Conservation (phyloP, 2,329 filamentous ascomycete genomes). For the Cladosporium austrohemisphaericum region DNA sequence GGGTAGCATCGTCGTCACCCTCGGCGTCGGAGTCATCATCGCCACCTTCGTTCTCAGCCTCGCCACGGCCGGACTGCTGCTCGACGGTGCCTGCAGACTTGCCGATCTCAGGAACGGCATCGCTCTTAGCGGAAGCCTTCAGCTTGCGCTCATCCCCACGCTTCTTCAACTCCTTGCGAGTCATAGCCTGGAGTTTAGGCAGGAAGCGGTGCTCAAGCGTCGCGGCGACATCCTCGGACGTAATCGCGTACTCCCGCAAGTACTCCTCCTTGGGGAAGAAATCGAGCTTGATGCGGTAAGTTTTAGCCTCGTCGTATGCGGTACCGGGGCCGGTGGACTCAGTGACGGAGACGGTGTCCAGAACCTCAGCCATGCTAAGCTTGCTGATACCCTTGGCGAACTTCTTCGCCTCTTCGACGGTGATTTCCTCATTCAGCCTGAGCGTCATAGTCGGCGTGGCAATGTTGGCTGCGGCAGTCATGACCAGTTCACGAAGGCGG, state of each 20-base stretch:
- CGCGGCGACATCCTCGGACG: conserved; percentile 68
- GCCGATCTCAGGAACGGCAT: conserved; percentile 74
- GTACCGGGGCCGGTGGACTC: conserved; percentile 73
- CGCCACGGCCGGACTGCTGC: conserved; percentile 43
- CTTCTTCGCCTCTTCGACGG: conserved; percentile 63
- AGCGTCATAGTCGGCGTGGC: conserved; percentile 90
- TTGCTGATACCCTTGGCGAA: conserved; percentile 93
- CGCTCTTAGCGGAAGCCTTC: conserved; percentile 53
- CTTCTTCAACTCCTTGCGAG: conserved; percentile 75
- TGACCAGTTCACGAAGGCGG: conserved; percentile 92
- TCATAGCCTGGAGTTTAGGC: conserved; percentile 64
- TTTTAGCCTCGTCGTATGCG: conserved; percentile 69
- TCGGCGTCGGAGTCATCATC: conserved; percentile 67
- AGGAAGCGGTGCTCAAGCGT: conserved; percentile 80
- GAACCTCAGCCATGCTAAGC: conserved; percentile 75
- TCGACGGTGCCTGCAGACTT: conserved; percentile 56
- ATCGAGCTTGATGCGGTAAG: conserved; percentile 74
- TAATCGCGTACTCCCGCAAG: conserved; percentile 77
- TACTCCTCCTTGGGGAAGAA: conserved; percentile 88
- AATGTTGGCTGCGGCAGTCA: conserved; percentile 89
- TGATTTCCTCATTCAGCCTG: conserved; percentile 68
- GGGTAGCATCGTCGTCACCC: conserved; percentile 55
- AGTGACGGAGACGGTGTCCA: conserved; percentile 75
- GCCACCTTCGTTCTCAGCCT: conserved; percentile 48
- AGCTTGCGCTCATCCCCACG: conserved; percentile 58